Evolutionary conservation across 306 rosid species (phyloP).

Genomic region (Arachis hypogaea): DNA sequence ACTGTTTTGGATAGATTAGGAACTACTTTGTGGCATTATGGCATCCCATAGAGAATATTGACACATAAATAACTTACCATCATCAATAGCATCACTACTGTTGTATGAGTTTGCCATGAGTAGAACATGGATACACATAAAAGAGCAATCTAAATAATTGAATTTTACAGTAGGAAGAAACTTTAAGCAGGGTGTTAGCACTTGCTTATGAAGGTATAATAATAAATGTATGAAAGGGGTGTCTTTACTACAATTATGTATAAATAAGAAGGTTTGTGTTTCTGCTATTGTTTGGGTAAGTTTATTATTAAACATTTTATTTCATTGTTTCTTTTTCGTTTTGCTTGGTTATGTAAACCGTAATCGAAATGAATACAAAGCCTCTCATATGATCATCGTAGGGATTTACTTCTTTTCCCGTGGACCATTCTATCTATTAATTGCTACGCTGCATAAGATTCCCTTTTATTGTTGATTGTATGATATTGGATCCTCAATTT

Average conservation of each 20-base stretch:
- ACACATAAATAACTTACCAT: too few species aligned
- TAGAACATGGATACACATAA: too few species aligned
- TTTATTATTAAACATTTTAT: background rate
- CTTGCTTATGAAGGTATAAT: too few species aligned
- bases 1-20: too few species aligned
- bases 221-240: too few species aligned
- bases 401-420: background rate
- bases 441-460: background rate
- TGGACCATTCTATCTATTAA: background rate
- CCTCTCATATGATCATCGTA: background rate
- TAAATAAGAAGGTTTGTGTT: slow-evolving; percentile 19
- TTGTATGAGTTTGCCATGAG: too few species aligned
- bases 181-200: too few species aligned
- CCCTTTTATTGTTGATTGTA: background rate
- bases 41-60: too few species aligned
- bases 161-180: too few species aligned
- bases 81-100: too few species aligned
- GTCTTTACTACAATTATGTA: background rate
- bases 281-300: background rate
- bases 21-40: too few species aligned
- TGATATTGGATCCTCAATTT: background rate
- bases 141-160: too few species aligned
- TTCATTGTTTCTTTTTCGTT: background rate
- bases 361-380: background rate
- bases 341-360: slow-evolving; percentile 19